Percentiles rank a stretch among this genome's conserved stretches.
Evolutionary conservation across 2,329 filamentous ascomycete species (phyloP).

Genomic region (Bretziella fagacearum): DNA sequence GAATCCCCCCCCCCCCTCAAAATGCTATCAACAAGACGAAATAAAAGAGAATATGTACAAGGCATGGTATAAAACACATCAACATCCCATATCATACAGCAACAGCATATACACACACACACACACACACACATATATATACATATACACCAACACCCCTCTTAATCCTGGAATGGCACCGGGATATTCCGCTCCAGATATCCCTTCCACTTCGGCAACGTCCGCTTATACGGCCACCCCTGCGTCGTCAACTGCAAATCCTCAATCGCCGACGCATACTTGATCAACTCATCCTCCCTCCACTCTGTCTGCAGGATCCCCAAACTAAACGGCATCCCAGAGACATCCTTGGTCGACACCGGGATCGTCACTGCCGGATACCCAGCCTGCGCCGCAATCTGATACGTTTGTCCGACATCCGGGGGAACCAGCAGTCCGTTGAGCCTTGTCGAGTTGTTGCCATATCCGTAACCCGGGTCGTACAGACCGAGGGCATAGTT

Average conservation of each 20-base stretch:
- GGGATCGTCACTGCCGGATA: constrained; percentile 59
- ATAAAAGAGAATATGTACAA: constrained; percentile 6
- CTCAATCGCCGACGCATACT: constrained; percentile 46
- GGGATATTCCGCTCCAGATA: constrained; percentile 32
- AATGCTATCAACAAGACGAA: constrained; percentile 1
- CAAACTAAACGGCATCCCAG: constrained; percentile 26
- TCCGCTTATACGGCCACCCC: constrained; percentile 28
- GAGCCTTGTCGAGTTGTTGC: constrained; percentile 22
- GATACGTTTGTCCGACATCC: constrained; percentile 48
- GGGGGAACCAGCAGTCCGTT: constrained; percentile 51
- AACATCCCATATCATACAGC: neutral
- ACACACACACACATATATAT: neutral
- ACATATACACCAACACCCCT: neutral
- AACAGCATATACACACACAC: neutral
- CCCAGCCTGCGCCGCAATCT: constrained; percentile 58
- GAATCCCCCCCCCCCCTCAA: neutral
- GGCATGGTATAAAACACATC: constrained; percentile 2
- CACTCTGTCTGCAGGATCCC: constrained; percentile 43
- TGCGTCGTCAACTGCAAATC: constrained; percentile 31
- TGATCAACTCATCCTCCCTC: constrained; percentile 39
- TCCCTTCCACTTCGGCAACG: constrained; percentile 34
- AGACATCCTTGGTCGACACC: constrained; percentile 35
- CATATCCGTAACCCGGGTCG: constrained; percentile 18
- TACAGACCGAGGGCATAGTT: constrained; percentile 40
- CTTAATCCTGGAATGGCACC: constrained; percentile 19